phyloP scores from a whole-genome alignment of 495 filamentous ascomycete genomes.

The Xylaria castorea region DNA sequence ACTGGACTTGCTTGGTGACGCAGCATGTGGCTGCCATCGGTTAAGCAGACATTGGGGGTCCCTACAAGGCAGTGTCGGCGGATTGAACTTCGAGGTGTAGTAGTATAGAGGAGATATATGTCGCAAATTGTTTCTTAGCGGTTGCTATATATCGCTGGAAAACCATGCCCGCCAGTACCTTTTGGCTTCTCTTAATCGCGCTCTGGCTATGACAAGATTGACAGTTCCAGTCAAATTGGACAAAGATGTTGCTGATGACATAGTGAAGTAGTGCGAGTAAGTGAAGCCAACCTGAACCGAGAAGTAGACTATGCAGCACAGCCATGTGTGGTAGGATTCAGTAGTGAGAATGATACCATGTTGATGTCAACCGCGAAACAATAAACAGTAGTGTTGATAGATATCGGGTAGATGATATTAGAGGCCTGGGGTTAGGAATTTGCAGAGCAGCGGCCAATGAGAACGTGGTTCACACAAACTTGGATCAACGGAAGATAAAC shows the following conservation, averaged over 20 bases:
- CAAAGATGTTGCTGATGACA: not conserved
- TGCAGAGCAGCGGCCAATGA: not conserved
- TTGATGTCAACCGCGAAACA: not conserved
- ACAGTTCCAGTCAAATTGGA: not conserved
- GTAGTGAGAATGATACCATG: not conserved
- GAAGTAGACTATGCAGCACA: not conserved
- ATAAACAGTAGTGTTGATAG: not conserved
- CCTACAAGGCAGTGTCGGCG: not conserved
- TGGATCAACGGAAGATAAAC: not conserved
- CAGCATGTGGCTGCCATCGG: constrained; percentile 55
- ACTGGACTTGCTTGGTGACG: constrained; percentile 52
- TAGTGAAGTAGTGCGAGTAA: not conserved
- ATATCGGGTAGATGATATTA: not conserved
- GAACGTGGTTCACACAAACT: not conserved
- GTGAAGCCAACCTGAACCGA: not conserved
- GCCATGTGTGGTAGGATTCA: not conserved
- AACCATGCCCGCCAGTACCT: not conserved
- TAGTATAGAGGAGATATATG: not conserved
- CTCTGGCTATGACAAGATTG: not conserved
- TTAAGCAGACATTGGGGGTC: not conserved
- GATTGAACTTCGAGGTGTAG: not conserved
- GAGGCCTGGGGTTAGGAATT: not conserved
- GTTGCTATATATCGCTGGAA: not conserved
- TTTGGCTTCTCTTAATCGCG: no score
- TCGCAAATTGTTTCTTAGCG: not conserved